These are phyloP conservation scores for Ambrosia hybrid DNA, from an alignment of 140 eudicot genomes.

Conservation along the genomic window DNA sequence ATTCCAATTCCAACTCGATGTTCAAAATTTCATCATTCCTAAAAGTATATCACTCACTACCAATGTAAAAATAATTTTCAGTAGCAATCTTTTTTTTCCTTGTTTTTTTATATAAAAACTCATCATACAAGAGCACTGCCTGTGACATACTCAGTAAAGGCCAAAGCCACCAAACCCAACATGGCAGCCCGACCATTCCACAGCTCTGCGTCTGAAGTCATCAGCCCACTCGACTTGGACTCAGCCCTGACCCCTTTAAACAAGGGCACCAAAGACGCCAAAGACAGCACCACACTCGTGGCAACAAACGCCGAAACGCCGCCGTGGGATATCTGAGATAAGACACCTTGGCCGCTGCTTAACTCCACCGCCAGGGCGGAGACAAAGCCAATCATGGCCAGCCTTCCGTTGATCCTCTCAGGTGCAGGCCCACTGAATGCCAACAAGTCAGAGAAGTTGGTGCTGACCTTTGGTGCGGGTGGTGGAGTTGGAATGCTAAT, in stretches of 20 bases:
- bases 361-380: constrained; percentile 70
- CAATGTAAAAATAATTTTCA: too few relatives aligned
- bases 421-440: constrained; percentile 87
- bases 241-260: too few relatives aligned
- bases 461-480: constrained; percentile 46
- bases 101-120: too few relatives aligned
- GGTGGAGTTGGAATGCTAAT: too few relatives aligned
- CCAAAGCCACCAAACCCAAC: constrained; percentile 74
- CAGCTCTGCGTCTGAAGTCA: constrained; percentile 31
- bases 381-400: constrained; percentile 83
- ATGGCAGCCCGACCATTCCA: constrained; percentile 82
- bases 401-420: constrained; percentile 80
- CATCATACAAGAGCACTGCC: constrained; percentile 61
- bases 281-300: too few relatives aligned
- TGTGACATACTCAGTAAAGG: constrained; percentile 58
- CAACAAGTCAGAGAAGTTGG: constrained; percentile 50
- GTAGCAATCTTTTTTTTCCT: background rate
- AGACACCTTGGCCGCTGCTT: constrained; percentile 34
- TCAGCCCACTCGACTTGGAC: too few relatives aligned
- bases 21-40: background rate
- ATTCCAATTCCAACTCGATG: too few relatives aligned
- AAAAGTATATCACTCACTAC: too few relatives aligned
- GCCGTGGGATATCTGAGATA: too few relatives aligned
- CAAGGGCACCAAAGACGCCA: too few relatives aligned
- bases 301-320: too few relatives aligned